Percentiles rank a stretch among this genome's conserved stretches.
Evolutionary conservation across 352 stramenopile species (phyloP).

Genomic region (Thalassiosira mediterranea): DNA sequence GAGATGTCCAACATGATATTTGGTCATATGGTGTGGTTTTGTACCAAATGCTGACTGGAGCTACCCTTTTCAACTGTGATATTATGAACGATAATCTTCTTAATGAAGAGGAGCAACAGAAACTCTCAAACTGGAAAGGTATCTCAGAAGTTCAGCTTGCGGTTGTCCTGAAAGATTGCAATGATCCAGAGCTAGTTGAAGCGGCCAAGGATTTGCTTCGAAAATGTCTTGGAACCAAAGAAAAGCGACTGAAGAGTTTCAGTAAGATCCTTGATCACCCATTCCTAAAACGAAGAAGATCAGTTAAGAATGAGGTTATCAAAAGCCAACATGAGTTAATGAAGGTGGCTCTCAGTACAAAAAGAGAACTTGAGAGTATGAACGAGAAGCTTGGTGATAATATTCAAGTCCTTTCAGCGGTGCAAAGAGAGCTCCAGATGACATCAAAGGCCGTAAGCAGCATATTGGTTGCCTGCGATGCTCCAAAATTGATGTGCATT

Average conservation of each 20-base stretch:
- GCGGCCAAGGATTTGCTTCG: constrained; percentile 1
- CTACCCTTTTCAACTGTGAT: constrained; percentile 9
- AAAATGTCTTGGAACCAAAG: background rate
- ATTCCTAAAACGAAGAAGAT: background rate
- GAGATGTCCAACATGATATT: background rate
- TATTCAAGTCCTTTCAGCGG: background rate
- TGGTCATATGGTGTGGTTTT: constrained; percentile 19
- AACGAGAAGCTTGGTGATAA: background rate
- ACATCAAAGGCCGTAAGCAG: background rate
- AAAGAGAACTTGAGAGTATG: no score
- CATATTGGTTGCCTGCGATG: background rate
- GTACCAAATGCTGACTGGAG: constrained; percentile 5
- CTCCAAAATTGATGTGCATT: constrained; percentile 1
- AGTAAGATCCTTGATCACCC: background rate
- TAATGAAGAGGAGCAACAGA: background rate
- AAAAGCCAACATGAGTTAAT: no score
- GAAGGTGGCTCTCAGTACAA: no score
- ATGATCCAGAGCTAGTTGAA: background rate
- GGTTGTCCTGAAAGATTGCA: background rate
- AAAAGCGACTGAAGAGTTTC: background rate
- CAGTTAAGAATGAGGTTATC: background rate
- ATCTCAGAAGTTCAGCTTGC: background rate
- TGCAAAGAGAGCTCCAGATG: background rate
- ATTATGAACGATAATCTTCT: no score
- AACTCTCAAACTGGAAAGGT: background rate